Conservation (phyloP, 441 rosid species). For the Erodium texanum region DNA sequence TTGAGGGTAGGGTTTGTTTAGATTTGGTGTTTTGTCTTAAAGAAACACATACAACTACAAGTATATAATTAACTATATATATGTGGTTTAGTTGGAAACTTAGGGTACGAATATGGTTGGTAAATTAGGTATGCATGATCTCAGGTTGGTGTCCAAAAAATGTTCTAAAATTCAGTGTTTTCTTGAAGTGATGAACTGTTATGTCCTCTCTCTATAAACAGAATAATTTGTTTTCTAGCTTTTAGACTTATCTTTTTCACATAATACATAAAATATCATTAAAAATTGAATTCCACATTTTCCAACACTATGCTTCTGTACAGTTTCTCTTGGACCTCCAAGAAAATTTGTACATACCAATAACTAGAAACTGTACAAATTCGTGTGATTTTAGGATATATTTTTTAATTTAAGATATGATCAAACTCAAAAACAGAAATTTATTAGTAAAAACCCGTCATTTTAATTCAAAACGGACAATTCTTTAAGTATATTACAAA, state of each 20-base stretch:
- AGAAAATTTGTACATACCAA: neutral
- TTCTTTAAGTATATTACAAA: too few relatives aligned
- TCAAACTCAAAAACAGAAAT: too few relatives aligned
- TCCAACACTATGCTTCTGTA: constrained; percentile 24
- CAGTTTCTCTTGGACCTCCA: constrained; percentile 22
- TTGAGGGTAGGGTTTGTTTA: constrained; percentile 12
- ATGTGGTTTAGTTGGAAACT: constrained; percentile 12
- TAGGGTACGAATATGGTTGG: constrained; percentile 11
- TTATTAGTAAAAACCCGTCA: too few relatives aligned
- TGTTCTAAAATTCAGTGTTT: constrained; percentile 50
- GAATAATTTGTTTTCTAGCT: constrained; percentile 24
- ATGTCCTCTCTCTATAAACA: constrained; percentile 28
- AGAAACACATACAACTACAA: constrained; percentile 15
- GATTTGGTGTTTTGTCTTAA: constrained; percentile 24
- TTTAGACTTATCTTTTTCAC: neutral
- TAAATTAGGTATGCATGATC: constrained; percentile 12
- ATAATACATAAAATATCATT: neutral
- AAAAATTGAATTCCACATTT: constrained; percentile 28
- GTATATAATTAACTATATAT: constrained; percentile 6
- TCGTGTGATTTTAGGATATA: too few relatives aligned
- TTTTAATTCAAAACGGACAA: too few relatives aligned
- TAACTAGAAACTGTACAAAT: neutral
- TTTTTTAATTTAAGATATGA: too few relatives aligned
- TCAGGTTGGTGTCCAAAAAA: constrained; percentile 28
- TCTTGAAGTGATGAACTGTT: constrained; percentile 48